Evolutionary conservation across 768 basidiomycete species (phyloP).

Genomic region (Lactarius tabidus): DNA sequence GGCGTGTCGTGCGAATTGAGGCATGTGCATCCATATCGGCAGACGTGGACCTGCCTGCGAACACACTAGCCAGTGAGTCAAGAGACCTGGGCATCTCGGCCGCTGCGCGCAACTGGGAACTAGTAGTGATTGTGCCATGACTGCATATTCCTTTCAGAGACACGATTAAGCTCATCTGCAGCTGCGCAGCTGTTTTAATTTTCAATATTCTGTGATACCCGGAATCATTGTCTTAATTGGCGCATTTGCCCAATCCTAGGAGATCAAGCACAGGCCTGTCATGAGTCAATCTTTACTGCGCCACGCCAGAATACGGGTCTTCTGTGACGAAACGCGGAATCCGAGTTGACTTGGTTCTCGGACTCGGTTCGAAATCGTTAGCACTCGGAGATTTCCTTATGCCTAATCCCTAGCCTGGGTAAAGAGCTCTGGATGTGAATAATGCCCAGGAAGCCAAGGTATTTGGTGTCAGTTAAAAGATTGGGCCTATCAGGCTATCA

Average conservation of each 20-base stretch:
- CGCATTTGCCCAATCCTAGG: conserved; percentile 14
- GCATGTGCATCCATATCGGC: neutral
- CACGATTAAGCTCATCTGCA: conserved; percentile 6
- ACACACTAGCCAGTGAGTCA: neutral
- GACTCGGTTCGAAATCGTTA: neutral
- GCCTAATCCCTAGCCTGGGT: neutral
- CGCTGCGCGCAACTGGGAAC: neutral
- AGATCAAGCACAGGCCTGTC: neutral
- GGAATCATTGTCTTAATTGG: conserved; percentile 1
- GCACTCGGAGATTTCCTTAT: neutral
- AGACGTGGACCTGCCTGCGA: neutral
- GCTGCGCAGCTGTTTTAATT: conserved; percentile 15
- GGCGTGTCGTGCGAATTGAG: neutral
- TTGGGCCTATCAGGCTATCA: neutral
- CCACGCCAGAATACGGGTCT: neutral
- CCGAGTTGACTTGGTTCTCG: neutral
- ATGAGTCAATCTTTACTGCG: conserved; percentile 15
- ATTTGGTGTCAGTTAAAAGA: neutral
- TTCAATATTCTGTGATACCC: conserved; percentile 10
- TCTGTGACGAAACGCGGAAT: conserved; percentile 8
- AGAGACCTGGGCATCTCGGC: neutral
- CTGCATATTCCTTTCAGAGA: conserved; percentile 5
- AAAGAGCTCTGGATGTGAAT: neutral
- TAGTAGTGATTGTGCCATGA: neutral
- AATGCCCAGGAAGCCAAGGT: neutral